Evolutionary conservation across 2,329 filamentous ascomycete species (phyloP).

Genomic region (Fusarium caatingaense): DNA sequence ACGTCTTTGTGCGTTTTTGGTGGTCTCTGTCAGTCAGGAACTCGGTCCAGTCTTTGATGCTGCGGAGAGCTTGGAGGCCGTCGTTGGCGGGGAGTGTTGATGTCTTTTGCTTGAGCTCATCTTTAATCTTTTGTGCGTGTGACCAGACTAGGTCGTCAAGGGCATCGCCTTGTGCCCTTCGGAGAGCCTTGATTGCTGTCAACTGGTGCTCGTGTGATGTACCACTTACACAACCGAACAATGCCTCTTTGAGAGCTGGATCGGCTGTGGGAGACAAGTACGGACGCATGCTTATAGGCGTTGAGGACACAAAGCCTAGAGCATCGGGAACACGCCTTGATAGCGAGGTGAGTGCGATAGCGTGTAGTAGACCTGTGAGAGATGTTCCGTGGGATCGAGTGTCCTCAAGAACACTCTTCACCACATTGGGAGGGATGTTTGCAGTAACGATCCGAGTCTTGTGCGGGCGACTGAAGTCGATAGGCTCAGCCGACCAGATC

Average conservation of each 20-base stretch:
- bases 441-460: constrained; percentile 53
- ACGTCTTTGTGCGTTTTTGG: constrained; percentile 55
- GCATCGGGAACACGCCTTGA: constrained; percentile 53
- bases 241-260: constrained; percentile 46
- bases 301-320: constrained; percentile 52
- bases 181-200: constrained; percentile 43
- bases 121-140: constrained; percentile 52
- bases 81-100: constrained; percentile 57
- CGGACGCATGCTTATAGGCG: constrained; percentile 59
- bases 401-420: constrained; percentile 51
- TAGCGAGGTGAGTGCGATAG: constrained; percentile 57
- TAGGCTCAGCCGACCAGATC: constrained; percentile 54
- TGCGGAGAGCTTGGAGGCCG: constrained; percentile 54
- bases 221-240: constrained; percentile 57
- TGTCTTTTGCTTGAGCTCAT: constrained; percentile 50
- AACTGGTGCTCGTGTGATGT: constrained; percentile 49
- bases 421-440: constrained; percentile 47
- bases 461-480: constrained; percentile 53
- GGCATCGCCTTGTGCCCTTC: constrained; percentile 31
- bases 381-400: constrained; percentile 58
- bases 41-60: constrained; percentile 57
- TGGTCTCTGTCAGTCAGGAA: constrained; percentile 58
- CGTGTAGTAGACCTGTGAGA: constrained; percentile 62
- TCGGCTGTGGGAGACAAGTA: constrained; percentile 47
- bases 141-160: constrained; percentile 56